Evolutionary conservation across 148 eudicot genomes (phyloP), one percentile per base, ranked within the genome.

Genomic region (Persicaria tinctoria): DNA sequence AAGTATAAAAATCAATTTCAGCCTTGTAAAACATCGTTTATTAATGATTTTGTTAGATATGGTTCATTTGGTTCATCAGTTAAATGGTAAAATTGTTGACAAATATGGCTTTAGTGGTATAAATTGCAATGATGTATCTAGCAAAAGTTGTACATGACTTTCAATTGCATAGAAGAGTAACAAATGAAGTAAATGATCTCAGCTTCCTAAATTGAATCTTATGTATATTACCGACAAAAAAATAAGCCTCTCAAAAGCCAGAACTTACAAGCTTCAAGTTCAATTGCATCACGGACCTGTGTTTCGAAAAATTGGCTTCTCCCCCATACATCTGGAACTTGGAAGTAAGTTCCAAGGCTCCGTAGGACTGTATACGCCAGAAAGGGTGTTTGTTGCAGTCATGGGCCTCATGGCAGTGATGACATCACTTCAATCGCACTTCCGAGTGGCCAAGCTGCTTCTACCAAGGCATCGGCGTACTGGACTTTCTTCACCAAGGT

Each of bases 381-480:
- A 32, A 32, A 32, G 41, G 41, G 41, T 32, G 10, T 53, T 53
- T 13, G 5, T 1, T 10, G 45, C 74, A 50, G 55, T 76, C 73
- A 87, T 20, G 23, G 23, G 23, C 23, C 23, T 20, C 23, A 20
- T 3, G 77, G 38, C 71, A 80, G 73, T 17, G 92, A 87, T 14
- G 97, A 92, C 69, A 87, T 85, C 55, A 78, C 93, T 72, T 92
- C 97, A 62, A 92, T 92, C 76, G 97, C 95, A 79, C 91, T 90
- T 55, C 97, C 95, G 23, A 92, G 79, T 14, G 95, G 93, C 97
- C 95, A 92, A 11, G 97, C 97, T 5, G 97, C 97, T 84, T 92
- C 97, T 70, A 92, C 97, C 18, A 70, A 74, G 6, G 85, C 80
- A 78, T 84, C 86, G 27, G 82, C 83, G 54, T 90, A 92, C 14